These are phyloP conservation scores for Pythium plurisporium DNA, from an alignment of 352 stramenopile species.

Conservation along the genomic window DNA sequence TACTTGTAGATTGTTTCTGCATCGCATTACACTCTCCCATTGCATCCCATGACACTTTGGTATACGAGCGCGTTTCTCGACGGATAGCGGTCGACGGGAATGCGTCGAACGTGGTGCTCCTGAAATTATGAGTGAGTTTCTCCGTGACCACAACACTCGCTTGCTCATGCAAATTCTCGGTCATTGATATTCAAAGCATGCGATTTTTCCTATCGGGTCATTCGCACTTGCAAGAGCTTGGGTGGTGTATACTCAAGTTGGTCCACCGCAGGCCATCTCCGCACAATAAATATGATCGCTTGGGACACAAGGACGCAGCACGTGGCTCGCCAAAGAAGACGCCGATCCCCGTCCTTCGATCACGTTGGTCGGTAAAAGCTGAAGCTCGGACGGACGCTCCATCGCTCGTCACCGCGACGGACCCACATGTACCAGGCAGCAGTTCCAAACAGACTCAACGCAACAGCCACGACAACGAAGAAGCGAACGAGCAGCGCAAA, in stretches of 20 bases:
- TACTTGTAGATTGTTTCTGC: conserved; percentile 36
- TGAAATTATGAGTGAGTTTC: too few species aligned
- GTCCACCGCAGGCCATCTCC: too few species aligned
- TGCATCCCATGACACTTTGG: conserved; percentile 41
- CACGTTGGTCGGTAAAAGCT: neutral
- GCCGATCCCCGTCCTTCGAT: neutral
- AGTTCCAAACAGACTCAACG: conserved; percentile 29
- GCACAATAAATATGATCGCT: too few species aligned
- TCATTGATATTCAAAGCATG: too few species aligned
- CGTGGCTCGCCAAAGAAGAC: too few species aligned
- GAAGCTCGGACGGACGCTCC: neutral
- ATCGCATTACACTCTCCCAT: conserved; percentile 58
- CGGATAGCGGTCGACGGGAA: neutral
- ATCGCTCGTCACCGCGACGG: conserved; percentile 1
- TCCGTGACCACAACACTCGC: too few species aligned
- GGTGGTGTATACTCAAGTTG: too few species aligned
- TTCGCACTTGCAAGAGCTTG: too few species aligned
- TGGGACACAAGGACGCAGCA: too few species aligned
- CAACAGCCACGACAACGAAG: conserved; percentile 35
- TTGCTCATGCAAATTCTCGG: too few species aligned
- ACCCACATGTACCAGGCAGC: conserved; percentile 19
- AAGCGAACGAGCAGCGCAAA: conserved; percentile 54
- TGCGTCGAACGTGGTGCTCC: too few species aligned
- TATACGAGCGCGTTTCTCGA: conserved; percentile 48
- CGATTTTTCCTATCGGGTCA: too few species aligned